Evolutionary conservation across 768 basidiomycete species (phyloP), one percentile per base, ranked within the genome.

Genomic region (Suillus discolor): DNA sequence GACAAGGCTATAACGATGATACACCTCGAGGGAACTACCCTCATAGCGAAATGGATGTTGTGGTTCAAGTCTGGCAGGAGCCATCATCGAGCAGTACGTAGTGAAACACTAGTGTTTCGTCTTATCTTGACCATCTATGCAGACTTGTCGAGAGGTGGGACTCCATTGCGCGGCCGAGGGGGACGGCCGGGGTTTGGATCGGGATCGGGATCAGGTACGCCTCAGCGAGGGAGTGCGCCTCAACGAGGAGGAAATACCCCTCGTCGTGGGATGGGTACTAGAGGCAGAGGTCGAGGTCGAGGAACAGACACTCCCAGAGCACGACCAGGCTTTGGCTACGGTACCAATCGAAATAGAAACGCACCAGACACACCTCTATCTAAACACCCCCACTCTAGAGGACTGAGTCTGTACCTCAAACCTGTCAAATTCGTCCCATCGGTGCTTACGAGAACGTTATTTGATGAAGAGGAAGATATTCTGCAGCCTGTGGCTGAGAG

Each of bases 381-480:
- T 1, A 81, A 79, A 28, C 70, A 89, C 51, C 78, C 91, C 9
- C 81, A 84, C 65, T 76, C 82, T 31, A 84, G 87, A 45, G 78
- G 92, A 34, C 91, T n/a, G n/a, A n/a, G n/a, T n/a, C n/a, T 90
- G 2, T 78, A 87, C 0, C 79, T 93, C 20, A 79, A 80, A n/a
- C 92, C 92, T 0, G 79, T 94, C 68, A 77, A 77, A 15, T 94
- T 94, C 68, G 90, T 94, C 15, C 86, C 80, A 20, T 86, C 89
- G 0, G 79, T 82, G 13, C 61, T 82, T 51, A 85, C 84, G 2
- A 78, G 84, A 62, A 74, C 83, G 71, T 63, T 82, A 80, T 77
- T 94, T 85, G 67, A 75, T 42, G 61, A 81, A 12, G 83, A 89
- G 54, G 89, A 91, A 49, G 90, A 91, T 9, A 75, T 92, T 16